A percentile compares a stretch with the other conserved stretches of the same genome.
Conservation (phyloP, 305 asterid species). For the Fraxinus ornus region DNA sequence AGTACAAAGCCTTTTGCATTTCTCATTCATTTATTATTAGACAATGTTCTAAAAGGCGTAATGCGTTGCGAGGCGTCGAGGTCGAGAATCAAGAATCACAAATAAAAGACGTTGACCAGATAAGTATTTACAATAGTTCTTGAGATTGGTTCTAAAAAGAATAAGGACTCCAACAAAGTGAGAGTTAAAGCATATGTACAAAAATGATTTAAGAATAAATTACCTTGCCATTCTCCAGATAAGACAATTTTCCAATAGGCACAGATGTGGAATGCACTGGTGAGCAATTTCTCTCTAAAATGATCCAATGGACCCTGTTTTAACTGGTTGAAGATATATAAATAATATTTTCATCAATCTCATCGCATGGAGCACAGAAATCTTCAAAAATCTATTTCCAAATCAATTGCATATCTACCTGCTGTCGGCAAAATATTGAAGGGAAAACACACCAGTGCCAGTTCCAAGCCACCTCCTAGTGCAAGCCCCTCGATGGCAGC, state of each 20-base stretch:
- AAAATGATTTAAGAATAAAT: background rate
- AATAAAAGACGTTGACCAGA: no score
- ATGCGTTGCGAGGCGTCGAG: no score
- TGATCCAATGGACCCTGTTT: slow-evolving; percentile 40
- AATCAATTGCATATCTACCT: background rate
- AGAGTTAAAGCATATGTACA: background rate
- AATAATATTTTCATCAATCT: slow-evolving; percentile 21
- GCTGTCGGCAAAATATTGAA: background rate
- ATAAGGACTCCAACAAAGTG: no score
- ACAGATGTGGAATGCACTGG: slow-evolving; percentile 27
- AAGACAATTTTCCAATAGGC: slow-evolving; percentile 44
- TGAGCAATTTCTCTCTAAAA: slow-evolving; percentile 38
- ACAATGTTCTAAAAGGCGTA: no score
- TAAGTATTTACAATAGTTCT: no score
- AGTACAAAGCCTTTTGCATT: no score
- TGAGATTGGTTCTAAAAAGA: no score
- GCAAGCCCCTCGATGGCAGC: slow-evolving; percentile 96
- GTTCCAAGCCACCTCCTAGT: slow-evolving; percentile 95
- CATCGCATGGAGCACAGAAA: background rate
- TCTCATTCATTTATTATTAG: no score
- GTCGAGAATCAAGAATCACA: no score
- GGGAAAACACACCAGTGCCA: slow-evolving; percentile 71
- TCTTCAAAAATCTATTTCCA: background rate
- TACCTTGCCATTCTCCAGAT: slow-evolving; percentile 49
- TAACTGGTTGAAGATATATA: slow-evolving; percentile 45